These are phyloP conservation scores for Apodospora peruviana DNA, from an alignment of 495 filamentous ascomycete genomes.

Conservation along the genomic window DNA sequence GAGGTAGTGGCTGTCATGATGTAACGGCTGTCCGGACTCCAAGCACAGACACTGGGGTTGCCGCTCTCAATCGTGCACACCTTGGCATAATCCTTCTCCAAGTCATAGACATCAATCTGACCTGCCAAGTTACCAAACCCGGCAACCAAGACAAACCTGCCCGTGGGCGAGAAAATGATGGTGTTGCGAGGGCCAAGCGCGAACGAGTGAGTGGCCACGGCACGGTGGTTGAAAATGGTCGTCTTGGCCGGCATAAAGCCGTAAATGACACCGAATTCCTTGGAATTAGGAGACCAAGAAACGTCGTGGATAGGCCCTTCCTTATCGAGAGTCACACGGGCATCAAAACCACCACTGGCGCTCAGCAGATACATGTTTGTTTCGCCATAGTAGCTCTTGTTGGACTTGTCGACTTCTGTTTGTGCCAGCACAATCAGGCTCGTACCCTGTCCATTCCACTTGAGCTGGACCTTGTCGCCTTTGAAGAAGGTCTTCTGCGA, in stretches of 20 bases:
- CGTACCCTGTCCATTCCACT: slow-evolving; percentile 91
- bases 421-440: slow-evolving; percentile 92
- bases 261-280: slow-evolving; percentile 95
- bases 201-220: slow-evolving; percentile 73
- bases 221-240: slow-evolving; percentile 88
- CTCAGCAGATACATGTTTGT: slow-evolving; percentile 94
- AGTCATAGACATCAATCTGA: slow-evolving; percentile 95
- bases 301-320: slow-evolving; percentile 98
- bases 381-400: slow-evolving; percentile 98
- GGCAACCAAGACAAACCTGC: slow-evolving; percentile 86
- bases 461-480: slow-evolving; percentile 95
- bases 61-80: slow-evolving; percentile 91
- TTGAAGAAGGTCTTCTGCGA: slow-evolving; percentile 99
- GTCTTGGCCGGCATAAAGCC: slow-evolving; percentile 98
- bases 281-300: slow-evolving; percentile 93
- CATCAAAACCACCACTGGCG: slow-evolving; percentile 87
- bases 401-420: slow-evolving; percentile 95
- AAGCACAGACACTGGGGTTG: slow-evolving; percentile 90
- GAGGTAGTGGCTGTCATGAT: slow-evolving; percentile 96
- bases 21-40: slow-evolving; percentile 91
- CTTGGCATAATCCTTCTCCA: slow-evolving; percentile 86
- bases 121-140: slow-evolving; percentile 97
- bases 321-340: slow-evolving; percentile 87
- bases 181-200: slow-evolving; percentile 86
- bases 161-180: slow-evolving; percentile 89